A percentile compares a stretch with the other conserved stretches of the same genome.
These are phyloP conservation scores for Microcyclosporella mali DNA, from an alignment of 2,329 filamentous ascomycete genomes.

Conservation along the genomic window DNA sequence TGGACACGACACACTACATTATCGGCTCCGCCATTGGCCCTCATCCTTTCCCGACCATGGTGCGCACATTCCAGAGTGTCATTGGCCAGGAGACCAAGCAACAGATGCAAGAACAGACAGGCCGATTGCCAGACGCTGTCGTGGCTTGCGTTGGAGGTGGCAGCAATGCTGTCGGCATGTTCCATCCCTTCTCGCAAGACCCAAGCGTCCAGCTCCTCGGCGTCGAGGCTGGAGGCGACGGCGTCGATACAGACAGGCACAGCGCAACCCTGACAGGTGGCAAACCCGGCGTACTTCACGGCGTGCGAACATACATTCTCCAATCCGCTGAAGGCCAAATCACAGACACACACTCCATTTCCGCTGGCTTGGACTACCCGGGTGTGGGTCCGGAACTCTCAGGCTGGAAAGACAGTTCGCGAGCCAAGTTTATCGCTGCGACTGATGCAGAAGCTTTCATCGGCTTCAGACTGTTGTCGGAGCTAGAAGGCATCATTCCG, in stretches of 20 bases:
- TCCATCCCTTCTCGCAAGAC: slow-evolving; percentile 90
- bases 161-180: slow-evolving; percentile 95
- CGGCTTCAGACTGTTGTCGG: slow-evolving; percentile 76
- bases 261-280: slow-evolving; percentile 82
- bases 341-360: slow-evolving; percentile 89
- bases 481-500: slow-evolving; percentile 94
- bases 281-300: slow-evolving; percentile 87
- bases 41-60: slow-evolving; percentile 95
- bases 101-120: slow-evolving; percentile 77
- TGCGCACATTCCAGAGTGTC: slow-evolving; percentile 93
- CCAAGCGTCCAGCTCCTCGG: slow-evolving; percentile 79
- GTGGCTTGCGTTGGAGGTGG: slow-evolving; percentile 95
- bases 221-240: slow-evolving; percentile 92
- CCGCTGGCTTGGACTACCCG: slow-evolving; percentile 92
- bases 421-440: slow-evolving; percentile 83
- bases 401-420: slow-evolving; percentile 82
- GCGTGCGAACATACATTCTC: slow-evolving; percentile 90
- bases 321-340: slow-evolving; percentile 93
- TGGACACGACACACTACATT: slow-evolving; percentile 95
- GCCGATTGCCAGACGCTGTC: slow-evolving; percentile 89
- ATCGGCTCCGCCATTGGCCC: slow-evolving; percentile 96
- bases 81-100: slow-evolving; percentile 92
- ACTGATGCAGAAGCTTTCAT: slow-evolving; percentile 86
- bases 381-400: slow-evolving; percentile 91
- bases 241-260: slow-evolving; percentile 77